Conservation (phyloP, 1,284 basidiomycete genomes). For the Trametes sp. region DNA sequence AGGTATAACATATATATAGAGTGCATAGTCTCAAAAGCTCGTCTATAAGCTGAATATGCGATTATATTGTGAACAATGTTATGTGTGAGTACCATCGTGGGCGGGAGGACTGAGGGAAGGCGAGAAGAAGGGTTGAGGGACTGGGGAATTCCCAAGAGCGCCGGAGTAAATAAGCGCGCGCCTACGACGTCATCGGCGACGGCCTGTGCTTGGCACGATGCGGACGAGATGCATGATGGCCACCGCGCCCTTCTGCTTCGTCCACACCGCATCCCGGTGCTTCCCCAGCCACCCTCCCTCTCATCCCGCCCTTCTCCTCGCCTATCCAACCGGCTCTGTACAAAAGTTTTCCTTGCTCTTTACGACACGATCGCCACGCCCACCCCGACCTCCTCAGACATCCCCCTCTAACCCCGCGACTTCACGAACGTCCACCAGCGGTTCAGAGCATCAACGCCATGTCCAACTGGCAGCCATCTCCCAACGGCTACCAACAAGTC, state of each 20-base stretch:
- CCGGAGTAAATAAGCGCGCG: neutral
- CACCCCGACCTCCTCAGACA: too few species aligned
- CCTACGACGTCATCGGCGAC: slow-evolving; percentile 10
- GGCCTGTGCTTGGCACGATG: neutral
- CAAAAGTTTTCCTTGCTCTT: neutral
- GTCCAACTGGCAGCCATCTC: slow-evolving; percentile 19
- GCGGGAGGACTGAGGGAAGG: neutral
- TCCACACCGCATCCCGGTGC: neutral
- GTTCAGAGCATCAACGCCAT: neutral
- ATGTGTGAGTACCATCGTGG: neutral
- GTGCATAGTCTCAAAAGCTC: too few species aligned
- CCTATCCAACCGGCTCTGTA: neutral
- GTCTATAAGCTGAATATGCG: too few species aligned
- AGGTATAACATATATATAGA: too few species aligned
- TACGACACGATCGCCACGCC: neutral
- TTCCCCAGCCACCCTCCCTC: neutral
- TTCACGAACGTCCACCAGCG: neutral
- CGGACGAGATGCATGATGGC: neutral
- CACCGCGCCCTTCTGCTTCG: neutral
- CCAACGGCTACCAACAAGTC: slow-evolving; percentile 29
- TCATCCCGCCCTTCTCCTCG: neutral
- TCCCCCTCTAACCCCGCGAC: neutral
- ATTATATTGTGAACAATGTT: too few species aligned
- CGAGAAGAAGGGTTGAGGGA: too few species aligned
- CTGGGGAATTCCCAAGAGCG: neutral